Percentiles rank a stretch among this genome's conserved stretches.
phyloP scores from a whole-genome alignment of 176 grass and related monocot genomes.

The Oryza glaberrima region DNA sequence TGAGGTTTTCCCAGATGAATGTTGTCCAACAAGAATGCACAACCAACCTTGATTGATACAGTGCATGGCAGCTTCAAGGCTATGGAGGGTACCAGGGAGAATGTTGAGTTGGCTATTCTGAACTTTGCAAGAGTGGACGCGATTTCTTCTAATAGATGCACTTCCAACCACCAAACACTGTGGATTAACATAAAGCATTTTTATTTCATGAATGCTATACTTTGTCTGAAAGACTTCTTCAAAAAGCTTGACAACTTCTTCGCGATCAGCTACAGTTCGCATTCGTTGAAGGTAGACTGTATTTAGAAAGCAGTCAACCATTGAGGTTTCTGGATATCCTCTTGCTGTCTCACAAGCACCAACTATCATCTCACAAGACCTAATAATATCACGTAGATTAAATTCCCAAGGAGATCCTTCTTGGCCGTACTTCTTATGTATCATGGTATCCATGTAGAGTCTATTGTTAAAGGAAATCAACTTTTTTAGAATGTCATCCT shows the following conservation, averaged over 20 bases:
- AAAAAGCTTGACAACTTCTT: slow-evolving; percentile 82
- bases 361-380: slow-evolving; percentile 85
- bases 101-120: slow-evolving; percentile 67
- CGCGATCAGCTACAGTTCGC: slow-evolving; percentile 70
- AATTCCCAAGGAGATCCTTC: slow-evolving; percentile 97
- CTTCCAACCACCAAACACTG: slow-evolving; percentile 70
- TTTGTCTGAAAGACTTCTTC: slow-evolving; percentile 74
- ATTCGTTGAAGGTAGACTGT: slow-evolving; percentile 92
- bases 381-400: slow-evolving; percentile 94
- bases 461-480: slow-evolving; percentile 82
- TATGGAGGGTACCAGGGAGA: slow-evolving; percentile 71
- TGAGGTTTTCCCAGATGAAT: slow-evolving; percentile 94
- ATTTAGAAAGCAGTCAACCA: slow-evolving; percentile 75
- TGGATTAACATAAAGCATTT: slow-evolving; percentile 71
- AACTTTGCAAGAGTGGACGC: slow-evolving; percentile 59
- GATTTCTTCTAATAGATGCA: slow-evolving; percentile 70
- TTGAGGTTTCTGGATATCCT: slow-evolving; percentile 36
- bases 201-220: slow-evolving; percentile 53
- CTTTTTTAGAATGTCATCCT: slow-evolving; percentile 58
- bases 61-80: slow-evolving; percentile 77
- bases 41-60: slow-evolving; percentile 83
- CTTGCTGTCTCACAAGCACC: slow-evolving; percentile 18
- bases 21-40: slow-evolving; percentile 87
- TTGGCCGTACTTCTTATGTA: slow-evolving; percentile 81
- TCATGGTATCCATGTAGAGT: slow-evolving; percentile 84